Evolutionary conservation across 805 yeast species (phyloP), one percentile per base, ranked within the genome.

Genomic region (Cyberlindnera meyerae): DNA sequence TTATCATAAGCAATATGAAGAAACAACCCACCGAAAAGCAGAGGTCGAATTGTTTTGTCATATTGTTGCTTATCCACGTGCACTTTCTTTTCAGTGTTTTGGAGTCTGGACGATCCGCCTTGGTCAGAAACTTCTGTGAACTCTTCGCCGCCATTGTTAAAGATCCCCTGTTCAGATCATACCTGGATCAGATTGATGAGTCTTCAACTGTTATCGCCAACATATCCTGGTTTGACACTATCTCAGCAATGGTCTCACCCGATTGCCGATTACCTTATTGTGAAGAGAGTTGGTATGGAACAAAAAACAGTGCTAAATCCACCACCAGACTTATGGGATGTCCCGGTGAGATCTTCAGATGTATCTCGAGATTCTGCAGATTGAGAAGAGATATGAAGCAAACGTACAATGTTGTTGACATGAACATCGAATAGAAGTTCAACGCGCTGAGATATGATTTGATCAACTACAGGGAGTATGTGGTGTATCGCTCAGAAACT

Each of bases 191-290:
- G 29, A 73, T 71, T 15, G 73, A 71, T 46, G 75, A 73, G 41
- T 62, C 70, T 6, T 71, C 72, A 6, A 56, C 74, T 1, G 58
- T 71, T 20, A 68, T 73, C 6, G 66, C 68, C 24, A 75, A 72
- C n/a, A 49, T 75, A 12, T 68, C 78, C 1, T 75, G 81, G 81
- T 75, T 70, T 50, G 81, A 75, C 44, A 75, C 80, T 1, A 70
- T 75, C 5, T 59, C 73, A 20, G 76, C 80, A 1, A 57, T 75
- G 11, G 73, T 70, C 2, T 71, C 79, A 1, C 75, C 79, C 1
- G 80, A 75, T 51, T 73, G 74, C 45, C 54, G 81, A 13, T 48
- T 73, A 21, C 80, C 81, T 0, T 73, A 59, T 38, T 73, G 78
- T 52, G 66, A 63, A 20, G 69, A 72, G 8, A 63, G 56, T 14